Percentiles rank a stretch among this genome's conserved stretches.
These are phyloP conservation scores for Lichtheimia ornata DNA, from an alignment of 371 early-diverging fungal species.

Conservation along the genomic window DNA sequence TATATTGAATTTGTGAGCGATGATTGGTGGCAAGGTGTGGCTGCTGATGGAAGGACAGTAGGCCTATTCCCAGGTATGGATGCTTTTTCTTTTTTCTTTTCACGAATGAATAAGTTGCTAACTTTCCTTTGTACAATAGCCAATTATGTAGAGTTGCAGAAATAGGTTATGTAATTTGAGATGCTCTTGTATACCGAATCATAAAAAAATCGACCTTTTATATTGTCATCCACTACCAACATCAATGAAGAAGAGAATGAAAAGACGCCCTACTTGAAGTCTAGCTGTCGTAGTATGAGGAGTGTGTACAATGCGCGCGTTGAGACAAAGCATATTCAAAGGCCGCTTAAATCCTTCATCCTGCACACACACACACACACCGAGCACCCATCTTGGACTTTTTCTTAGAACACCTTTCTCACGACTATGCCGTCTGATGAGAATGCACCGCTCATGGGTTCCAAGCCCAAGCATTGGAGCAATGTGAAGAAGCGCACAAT, in stretches of 20 bases:
- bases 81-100: neutral
- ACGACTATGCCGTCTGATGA: slow-evolving; percentile 11
- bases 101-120: neutral
- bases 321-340: too few relatives aligned
- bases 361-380: too few relatives aligned
- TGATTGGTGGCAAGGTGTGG: slow-evolving; percentile 92
- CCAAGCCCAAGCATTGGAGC: slow-evolving; percentile 22
- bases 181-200: too few relatives aligned
- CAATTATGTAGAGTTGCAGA: slow-evolving; percentile 24
- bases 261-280: too few relatives aligned
- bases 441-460: slow-evolving; percentile 8
- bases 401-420: neutral
- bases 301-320: too few relatives aligned
- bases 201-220: too few relatives aligned
- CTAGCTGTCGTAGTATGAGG: too few relatives aligned
- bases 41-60: slow-evolving; percentile 47
- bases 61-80: slow-evolving; percentile 81
- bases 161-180: neutral
- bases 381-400: neutral
- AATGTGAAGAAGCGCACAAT: slow-evolving; percentile 28
- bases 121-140: slow-evolving; percentile 7
- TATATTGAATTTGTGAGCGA: slow-evolving; percentile 83
- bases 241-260: too few relatives aligned
- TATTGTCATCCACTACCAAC: too few relatives aligned
- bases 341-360: too few relatives aligned